These are phyloP conservation scores for Penicillium tannophilum DNA, from an alignment of 495 filamentous ascomycete species.

Conservation along the genomic window DNA sequence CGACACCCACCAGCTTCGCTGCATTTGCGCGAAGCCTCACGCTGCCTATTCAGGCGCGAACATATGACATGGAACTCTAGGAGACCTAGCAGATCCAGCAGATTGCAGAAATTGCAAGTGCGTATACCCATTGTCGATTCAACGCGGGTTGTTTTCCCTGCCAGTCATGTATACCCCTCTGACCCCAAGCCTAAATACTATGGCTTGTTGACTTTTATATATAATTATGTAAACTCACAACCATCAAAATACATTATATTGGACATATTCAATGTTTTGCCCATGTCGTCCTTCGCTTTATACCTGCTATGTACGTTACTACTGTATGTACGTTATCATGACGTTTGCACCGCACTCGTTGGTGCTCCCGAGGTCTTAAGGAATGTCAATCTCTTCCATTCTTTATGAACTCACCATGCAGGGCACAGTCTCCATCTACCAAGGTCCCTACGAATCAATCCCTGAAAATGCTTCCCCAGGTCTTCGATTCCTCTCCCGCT, in stretches of 20 bases:
- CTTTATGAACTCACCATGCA: neutral
- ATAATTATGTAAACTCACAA: neutral
- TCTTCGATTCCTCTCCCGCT: conserved; percentile 24
- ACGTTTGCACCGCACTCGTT: neutral
- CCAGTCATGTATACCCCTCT: neutral
- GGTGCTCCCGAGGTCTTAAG: too few relatives aligned
- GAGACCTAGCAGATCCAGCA: neutral
- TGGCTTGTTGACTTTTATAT: neutral
- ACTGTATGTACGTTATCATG: conserved; percentile 9
- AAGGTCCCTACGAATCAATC: conserved; percentile 26
- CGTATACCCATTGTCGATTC: neutral
- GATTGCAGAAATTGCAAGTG: neutral
- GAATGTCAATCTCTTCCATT: neutral
- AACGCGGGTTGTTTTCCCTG: neutral
- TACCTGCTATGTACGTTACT: neutral
- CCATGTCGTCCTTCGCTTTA: neutral
- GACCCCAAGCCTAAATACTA: neutral
- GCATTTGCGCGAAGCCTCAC: conserved; percentile 3
- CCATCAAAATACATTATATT: neutral
- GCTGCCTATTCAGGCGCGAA: neutral
- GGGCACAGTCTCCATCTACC: conserved; percentile 15
- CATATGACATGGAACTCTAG: neutral
- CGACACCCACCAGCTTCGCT: conserved; percentile 4
- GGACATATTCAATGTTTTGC: neutral
- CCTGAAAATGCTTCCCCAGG: conserved; percentile 19